Conservation (phyloP, 352 stramenopile species). For the Elongisporangium undulatum region DNA sequence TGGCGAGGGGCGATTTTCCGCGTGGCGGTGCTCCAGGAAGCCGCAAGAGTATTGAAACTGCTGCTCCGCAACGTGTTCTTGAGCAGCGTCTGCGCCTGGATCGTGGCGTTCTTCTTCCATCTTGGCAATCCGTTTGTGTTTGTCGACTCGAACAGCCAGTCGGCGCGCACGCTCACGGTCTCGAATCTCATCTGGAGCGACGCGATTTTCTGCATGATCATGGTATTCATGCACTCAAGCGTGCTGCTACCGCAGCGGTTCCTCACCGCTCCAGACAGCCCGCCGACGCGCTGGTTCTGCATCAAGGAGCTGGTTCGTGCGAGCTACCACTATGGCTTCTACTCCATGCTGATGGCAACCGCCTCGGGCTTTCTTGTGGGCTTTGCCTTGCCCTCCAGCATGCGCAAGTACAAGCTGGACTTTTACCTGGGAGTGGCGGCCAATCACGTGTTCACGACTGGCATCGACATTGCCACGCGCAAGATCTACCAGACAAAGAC, state of each 20-base stretch:
- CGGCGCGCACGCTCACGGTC: constrained; percentile 15
- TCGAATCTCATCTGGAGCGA: constrained; percentile 25
- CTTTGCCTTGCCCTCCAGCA: background rate
- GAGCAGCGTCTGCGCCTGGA: constrained; percentile 18
- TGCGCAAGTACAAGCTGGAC: constrained; percentile 21
- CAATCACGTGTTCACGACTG: constrained; percentile 17
- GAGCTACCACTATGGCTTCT: constrained; percentile 1
- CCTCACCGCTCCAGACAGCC: constrained; percentile 4
- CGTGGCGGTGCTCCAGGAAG: too few relatives aligned
- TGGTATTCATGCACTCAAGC: constrained; percentile 14
- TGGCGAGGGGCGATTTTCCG: too few relatives aligned
- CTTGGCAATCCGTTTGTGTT: constrained; percentile 22
- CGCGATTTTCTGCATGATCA: constrained; percentile 18
- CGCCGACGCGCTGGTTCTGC: constrained; percentile 11
- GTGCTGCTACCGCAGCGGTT: constrained; percentile 22
- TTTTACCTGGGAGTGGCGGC: constrained; percentile 21
- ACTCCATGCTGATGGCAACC: constrained; percentile 10
- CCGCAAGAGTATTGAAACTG: background rate
- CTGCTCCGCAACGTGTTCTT: constrained; percentile 16
- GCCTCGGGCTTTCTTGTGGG: constrained; percentile 7
- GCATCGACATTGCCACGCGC: constrained; percentile 10
- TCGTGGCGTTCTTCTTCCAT: constrained; percentile 18
- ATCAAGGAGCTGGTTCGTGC: constrained; percentile 5
- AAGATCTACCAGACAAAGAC: constrained; percentile 22
- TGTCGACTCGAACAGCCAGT: constrained; percentile 6